Evolutionary conservation across 495 filamentous ascomycete genomes (phyloP).

Genomic region (Penicillium taxi): DNA sequence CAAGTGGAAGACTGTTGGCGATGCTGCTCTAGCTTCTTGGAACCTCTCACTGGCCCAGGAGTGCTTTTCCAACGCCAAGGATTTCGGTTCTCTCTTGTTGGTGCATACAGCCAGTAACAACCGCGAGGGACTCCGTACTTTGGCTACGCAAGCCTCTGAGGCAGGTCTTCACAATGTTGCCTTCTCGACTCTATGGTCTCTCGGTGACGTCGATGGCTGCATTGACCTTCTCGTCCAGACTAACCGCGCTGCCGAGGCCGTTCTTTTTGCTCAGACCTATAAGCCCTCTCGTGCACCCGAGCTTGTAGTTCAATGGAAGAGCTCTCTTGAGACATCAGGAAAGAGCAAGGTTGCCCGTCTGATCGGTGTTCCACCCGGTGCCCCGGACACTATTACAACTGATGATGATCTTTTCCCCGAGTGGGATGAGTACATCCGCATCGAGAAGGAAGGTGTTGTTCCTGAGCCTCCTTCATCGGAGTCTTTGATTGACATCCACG

Average conservation of each 20-base stretch:
- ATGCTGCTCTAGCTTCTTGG: slow-evolving; percentile 81
- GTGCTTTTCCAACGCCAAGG: slow-evolving; percentile 84
- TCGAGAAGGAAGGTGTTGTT: slow-evolving; percentile 61
- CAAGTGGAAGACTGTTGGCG: slow-evolving; percentile 94
- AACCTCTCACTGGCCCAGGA: slow-evolving; percentile 80
- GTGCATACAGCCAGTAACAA: slow-evolving; percentile 77
- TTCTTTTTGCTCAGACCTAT: slow-evolving; percentile 89
- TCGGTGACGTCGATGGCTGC: slow-evolving; percentile 75
- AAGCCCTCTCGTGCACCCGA: slow-evolving; percentile 67
- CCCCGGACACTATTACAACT: slow-evolving; percentile 44
- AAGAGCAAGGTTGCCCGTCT: slow-evolving; percentile 76
- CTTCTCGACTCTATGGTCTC: slow-evolving; percentile 82
- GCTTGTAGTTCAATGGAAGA: slow-evolving; percentile 73
- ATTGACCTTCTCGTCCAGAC: slow-evolving; percentile 73
- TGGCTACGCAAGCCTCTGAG: slow-evolving; percentile 65
- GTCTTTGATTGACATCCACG: slow-evolving; percentile 44
- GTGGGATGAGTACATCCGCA: slow-evolving; percentile 79
- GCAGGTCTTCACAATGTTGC: slow-evolving; percentile 82
- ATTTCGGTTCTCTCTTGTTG: slow-evolving; percentile 80
- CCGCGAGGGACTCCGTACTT: slow-evolving; percentile 57
- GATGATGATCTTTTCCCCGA: slow-evolving; percentile 93
- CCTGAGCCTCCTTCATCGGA: slow-evolving; percentile 35
- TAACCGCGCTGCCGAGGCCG: slow-evolving; percentile 72
- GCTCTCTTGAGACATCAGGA: slow-evolving; percentile 63
- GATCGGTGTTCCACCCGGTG: slow-evolving; percentile 68